Evolutionary conservation across 441 rosid genomes (phyloP).

Genomic region (Flueggea neowawraea): DNA sequence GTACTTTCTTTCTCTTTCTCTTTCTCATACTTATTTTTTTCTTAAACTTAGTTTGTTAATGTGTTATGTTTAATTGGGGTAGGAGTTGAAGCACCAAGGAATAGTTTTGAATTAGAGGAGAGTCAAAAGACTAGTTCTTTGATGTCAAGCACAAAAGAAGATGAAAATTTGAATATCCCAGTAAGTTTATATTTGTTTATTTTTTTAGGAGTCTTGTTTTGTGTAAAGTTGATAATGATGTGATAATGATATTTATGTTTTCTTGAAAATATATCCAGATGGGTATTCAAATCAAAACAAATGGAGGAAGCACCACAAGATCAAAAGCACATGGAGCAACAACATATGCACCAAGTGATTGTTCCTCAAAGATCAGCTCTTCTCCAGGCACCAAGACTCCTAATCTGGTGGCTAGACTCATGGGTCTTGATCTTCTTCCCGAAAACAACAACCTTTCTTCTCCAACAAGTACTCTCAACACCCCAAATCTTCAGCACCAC

Average conservation of each 20-base stretch:
- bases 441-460: slow-evolving; percentile 37
- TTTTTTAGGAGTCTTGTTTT: slow-evolving; percentile 14
- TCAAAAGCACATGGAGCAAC: slow-evolving; percentile 26
- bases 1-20: slow-evolving; percentile 19
- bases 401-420: slow-evolving; percentile 79
- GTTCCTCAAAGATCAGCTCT: slow-evolving; percentile 51
- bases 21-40: background rate
- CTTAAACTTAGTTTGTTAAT: background rate
- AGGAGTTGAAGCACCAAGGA: slow-evolving; percentile 81
- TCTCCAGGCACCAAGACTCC: slow-evolving; percentile 85
- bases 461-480: slow-evolving; percentile 21
- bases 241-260: slow-evolving; percentile 15
- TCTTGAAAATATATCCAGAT: slow-evolving; percentile 29
- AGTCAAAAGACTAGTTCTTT: slow-evolving; percentile 18
- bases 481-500: slow-evolving; percentile 16
- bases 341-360: slow-evolving; percentile 16
- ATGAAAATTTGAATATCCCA: slow-evolving; percentile 40
- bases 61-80: slow-evolving; percentile 10
- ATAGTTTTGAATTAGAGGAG: slow-evolving; percentile 74
- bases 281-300: slow-evolving; percentile 76
- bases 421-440: slow-evolving; percentile 96
- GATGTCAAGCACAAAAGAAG: slow-evolving; percentile 27
- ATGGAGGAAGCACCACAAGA: slow-evolving; percentile 11
- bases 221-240: slow-evolving; percentile 28
- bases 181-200: slow-evolving; percentile 28